phyloP scores from a whole-genome alignment of 2,329 filamentous ascomycete species.

The Celoporthe dispersa region DNA sequence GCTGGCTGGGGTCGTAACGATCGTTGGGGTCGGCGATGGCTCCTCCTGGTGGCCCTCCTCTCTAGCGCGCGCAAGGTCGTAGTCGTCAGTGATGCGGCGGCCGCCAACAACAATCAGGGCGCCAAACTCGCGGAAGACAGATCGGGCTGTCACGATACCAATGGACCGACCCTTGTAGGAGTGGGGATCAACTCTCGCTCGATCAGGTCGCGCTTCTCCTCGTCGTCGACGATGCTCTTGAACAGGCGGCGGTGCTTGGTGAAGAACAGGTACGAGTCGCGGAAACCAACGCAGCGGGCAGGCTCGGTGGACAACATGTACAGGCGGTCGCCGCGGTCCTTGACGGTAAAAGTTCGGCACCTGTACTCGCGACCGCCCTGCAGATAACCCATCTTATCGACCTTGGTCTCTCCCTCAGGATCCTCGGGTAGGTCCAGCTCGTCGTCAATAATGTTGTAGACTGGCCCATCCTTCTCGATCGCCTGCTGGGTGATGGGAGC shows the following conservation, averaged over 20 bases:
- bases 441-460: slow-evolving; percentile 87
- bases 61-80: slow-evolving; percentile 75
- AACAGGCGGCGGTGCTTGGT: slow-evolving; percentile 95
- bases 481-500: slow-evolving; percentile 81
- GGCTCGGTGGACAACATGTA: slow-evolving; percentile 99
- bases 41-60: slow-evolving; percentile 80
- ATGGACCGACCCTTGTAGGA: slow-evolving; percentile 98
- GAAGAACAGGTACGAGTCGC: slow-evolving; percentile 98
- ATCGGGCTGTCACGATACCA: slow-evolving; percentile 93
- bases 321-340: slow-evolving; percentile 78
- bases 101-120: slow-evolving; percentile 93
- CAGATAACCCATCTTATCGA: slow-evolving; percentile 85
- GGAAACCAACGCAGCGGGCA: slow-evolving; percentile 93
- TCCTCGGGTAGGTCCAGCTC: slow-evolving; percentile 90
- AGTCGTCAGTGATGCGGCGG: slow-evolving; percentile 85
- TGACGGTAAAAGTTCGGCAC: slow-evolving; percentile 91
- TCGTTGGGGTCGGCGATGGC: slow-evolving; percentile 92
- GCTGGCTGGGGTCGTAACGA: slow-evolving; percentile 72
- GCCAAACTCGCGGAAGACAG: slow-evolving; percentile 96
- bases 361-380: slow-evolving; percentile 87
- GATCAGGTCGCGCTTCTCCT: slow-evolving; percentile 97
- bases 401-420: slow-evolving; percentile 86
- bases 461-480: slow-evolving; percentile 91
- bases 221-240: slow-evolving; percentile 97
- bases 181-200: slow-evolving; percentile 92